Evolutionary conservation across 1,139 yeast genomes (phyloP).

Genomic region (Wickerhamomyces sp.): DNA sequence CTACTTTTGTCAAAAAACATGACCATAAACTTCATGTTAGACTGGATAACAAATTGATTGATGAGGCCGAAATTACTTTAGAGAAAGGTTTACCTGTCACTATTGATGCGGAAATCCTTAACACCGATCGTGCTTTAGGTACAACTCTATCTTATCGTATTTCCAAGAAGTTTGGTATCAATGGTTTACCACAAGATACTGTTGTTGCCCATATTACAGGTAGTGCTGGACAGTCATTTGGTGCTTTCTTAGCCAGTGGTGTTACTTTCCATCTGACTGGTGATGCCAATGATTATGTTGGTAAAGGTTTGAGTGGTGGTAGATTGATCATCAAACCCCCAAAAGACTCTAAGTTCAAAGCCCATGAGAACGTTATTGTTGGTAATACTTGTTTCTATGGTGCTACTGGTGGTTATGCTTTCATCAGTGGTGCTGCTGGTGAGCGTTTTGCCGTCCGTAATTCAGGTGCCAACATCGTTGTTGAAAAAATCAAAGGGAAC

Average conservation of each 20-base stretch:
- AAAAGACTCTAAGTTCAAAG: conserved; percentile 72
- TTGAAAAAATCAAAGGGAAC: conserved; percentile 91
- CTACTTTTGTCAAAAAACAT: conserved; percentile 88
- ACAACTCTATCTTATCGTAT: conserved; percentile 91
- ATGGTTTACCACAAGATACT: conserved; percentile 92
- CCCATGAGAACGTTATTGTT: conserved; percentile 92
- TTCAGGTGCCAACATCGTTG: conserved; percentile 96
- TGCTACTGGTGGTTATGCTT: conserved; percentile 93
- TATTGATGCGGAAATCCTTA: conserved; percentile 86
- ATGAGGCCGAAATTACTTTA: conserved; percentile 88
- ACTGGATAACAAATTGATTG: conserved; percentile 90
- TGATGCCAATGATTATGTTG: conserved; percentile 97
- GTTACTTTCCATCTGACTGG: conserved; percentile 93
- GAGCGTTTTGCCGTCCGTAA: conserved; percentile 98
- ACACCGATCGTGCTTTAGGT: conserved; percentile 96
- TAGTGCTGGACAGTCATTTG: conserved; percentile 97
- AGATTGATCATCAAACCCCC: conserved; percentile 91
- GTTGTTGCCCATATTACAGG: conserved; percentile 89
- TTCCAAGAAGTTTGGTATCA: conserved; percentile 88
- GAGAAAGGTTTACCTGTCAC: conserved; percentile 94
- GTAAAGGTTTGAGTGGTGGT: conserved; percentile 97
- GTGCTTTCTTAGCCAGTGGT: conserved; percentile 96
- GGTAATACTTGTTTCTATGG: conserved; percentile 98
- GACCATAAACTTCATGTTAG: conserved; percentile 92
- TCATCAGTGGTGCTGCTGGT: conserved; percentile 95